Evolutionary conservation across 2,329 filamentous ascomycete species (phyloP).

Genomic region (Colletotrichum phormii): DNA sequence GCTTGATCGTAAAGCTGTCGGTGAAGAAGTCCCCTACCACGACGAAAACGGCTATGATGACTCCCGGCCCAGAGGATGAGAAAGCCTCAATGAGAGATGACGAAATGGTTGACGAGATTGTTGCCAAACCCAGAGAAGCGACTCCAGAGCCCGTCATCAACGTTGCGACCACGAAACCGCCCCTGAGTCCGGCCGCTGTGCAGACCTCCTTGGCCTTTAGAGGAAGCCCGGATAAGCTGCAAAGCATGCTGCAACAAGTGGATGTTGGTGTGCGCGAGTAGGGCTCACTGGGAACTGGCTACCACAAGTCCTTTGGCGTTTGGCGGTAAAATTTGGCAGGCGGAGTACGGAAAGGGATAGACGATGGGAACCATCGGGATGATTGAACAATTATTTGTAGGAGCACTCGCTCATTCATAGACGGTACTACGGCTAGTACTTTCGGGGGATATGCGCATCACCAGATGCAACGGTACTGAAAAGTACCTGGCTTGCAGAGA

Average conservation of each 20-base stretch:
- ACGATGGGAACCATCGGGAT: constrained; percentile 14
- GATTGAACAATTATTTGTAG: constrained; percentile 4
- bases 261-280: constrained; percentile 46
- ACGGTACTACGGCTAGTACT: constrained; percentile 19
- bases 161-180: constrained; percentile 36
- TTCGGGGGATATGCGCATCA: constrained; percentile 9
- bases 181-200: constrained; percentile 46
- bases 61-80: constrained; percentile 21
- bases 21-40: constrained; percentile 55
- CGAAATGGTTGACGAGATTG: constrained; percentile 16
- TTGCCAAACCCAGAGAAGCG: constrained; percentile 16
- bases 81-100: not conserved
- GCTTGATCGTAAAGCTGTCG: constrained; percentile 80
- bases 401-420: constrained; percentile 25
- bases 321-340: constrained; percentile 7
- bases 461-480: constrained; percentile 14
- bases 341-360: constrained; percentile 34
- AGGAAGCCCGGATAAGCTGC: constrained; percentile 70
- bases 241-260: constrained; percentile 46
- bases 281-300: not conserved
- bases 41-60: constrained; percentile 16
- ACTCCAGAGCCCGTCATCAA: constrained; percentile 36
- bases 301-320: constrained; percentile 30
- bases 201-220: constrained; percentile 67
- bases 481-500: constrained; percentile 28